Evolutionary conservation across 2,329 filamentous ascomycete genomes (phyloP), one percentile per base, ranked within the genome.

Genomic region (Aspergillus sp.): DNA sequence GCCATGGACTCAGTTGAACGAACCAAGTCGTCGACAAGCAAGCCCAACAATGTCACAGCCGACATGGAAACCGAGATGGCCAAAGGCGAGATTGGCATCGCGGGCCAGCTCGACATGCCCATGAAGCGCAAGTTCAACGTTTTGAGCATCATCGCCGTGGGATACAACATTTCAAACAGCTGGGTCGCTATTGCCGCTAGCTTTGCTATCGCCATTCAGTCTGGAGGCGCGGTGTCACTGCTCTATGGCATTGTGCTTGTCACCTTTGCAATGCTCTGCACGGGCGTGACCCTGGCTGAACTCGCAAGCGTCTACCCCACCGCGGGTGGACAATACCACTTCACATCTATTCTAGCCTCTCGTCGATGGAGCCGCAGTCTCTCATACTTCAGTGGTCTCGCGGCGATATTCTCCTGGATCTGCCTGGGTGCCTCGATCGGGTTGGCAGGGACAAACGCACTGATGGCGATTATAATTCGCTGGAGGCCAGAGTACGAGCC

Each of bases 81-180:
- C 54, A 65, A 64, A 25, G 68, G 66, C 58, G 66, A 69, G 34
- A 57, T 69, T 17, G 57, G 59, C 52, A 51, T 67, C 41, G 60
- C 62, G 17, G 65, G 66, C 57, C 56, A 66, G 28, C 60, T 61
- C 8, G 57, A 62, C 38, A 64, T 64, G 61, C 65, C 67, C 41
- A 61, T 69, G 64, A 68, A 66, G 48, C 68, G 67, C n/a, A 67
- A 68, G 31, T 69, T 69, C 58, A 64, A 63, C 50, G 66, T 69
- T 43, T 46, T 70, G 50, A 69, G 63, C 54, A 70, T 70, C 41
- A 64, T 70, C 51, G 65, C 68, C 22, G 62, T 69, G 30, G 68
- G 67, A 1, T 70, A 70, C 59, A 70, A 70, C 45, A 70, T 69
- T 43, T 65, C 67, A 19, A 70, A 69, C 57, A 70, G 68, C 57